phyloP scores from a whole-genome alignment of 176 grass and related monocot species.

The Oryza rufipogon region DNA sequence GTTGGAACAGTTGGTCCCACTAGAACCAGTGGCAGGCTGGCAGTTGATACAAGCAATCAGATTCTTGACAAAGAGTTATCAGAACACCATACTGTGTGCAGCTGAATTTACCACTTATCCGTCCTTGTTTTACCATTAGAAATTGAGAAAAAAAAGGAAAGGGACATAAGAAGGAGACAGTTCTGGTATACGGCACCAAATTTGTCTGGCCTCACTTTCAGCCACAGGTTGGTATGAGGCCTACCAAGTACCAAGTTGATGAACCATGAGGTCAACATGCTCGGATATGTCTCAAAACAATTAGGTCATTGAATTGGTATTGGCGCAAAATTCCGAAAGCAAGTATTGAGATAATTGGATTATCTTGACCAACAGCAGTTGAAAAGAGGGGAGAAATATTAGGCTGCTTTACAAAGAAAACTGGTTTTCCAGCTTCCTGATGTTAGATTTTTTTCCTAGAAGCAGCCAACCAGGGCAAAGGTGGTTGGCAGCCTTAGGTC shows the following conservation, averaged over 20 bases:
- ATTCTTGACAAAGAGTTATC: not conserved
- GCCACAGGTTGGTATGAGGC: constrained; percentile 20
- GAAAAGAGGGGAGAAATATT: constrained; percentile 43
- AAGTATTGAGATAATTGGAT: constrained; percentile 40
- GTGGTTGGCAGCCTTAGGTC: constrained; percentile 52
- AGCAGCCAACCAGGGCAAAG: constrained; percentile 30
- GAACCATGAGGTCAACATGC: constrained; percentile 41
- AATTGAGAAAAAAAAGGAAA: not conserved
- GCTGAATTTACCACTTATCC: not conserved
- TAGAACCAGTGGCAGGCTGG: constrained; percentile 7
- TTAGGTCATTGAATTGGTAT: constrained; percentile 43
- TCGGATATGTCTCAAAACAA: constrained; percentile 40
- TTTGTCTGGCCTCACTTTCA: constrained; percentile 22
- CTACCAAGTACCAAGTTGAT: constrained; percentile 26
- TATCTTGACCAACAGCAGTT: constrained; percentile 39
- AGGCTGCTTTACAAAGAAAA: constrained; percentile 35
- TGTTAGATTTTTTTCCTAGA: constrained; percentile 40
- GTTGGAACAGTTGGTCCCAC: constrained; percentile 32
- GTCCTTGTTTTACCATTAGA: constrained; percentile 21
- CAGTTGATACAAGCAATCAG: constrained; percentile 16
- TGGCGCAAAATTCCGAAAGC: constrained; percentile 31
- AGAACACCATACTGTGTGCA: not conserved
- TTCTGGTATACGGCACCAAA: constrained; percentile 29
- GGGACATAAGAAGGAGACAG: not conserved
- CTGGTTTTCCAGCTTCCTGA: not conserved